Base-by-base conservation (phyloP, 208 protist species). In the Trypanosoma caninum region DNA sequence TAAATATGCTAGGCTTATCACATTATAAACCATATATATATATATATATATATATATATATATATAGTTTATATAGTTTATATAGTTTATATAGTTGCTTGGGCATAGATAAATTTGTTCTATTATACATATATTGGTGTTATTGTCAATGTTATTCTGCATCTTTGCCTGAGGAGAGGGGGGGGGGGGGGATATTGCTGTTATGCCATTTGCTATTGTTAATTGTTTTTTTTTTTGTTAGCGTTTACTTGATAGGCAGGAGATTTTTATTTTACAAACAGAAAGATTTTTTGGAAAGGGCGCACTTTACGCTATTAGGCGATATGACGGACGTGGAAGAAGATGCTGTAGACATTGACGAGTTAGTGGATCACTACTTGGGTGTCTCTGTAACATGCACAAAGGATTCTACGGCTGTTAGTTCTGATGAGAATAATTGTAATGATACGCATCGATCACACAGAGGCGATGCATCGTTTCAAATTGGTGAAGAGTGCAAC, bases 331-430 rank as follows among this genome's bases (percentile, higher is more conserved):
- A 28, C 5, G 35, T 46, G 46, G n/a, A 11, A 16, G 16, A 51
- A 14, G 57, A 30, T 55, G 42, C 33, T 40, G 51, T 62, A 13
- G 44, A 64, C 35, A 64, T 64, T 55, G 58, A 55, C 23, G 2
- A 18, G 9, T 35, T 64, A 25, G 58, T 64, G 22, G 58, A 64
- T 42, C 34, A 55, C 23, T 64, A 64, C 34, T 55, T 64, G 31
- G 34, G 46, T 9, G 20, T 52, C 22, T 11, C 23, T 13, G 45
- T 27, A 14, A 11, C 45, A 27, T 2, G 23, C 45, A 50, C 9
- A 20, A 16, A 46, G 10, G 1, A 3, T 7, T n/a, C 41, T 1
- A 20, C 25, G 41, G 7, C 16, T 23, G n/a, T n/a, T n/a, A n/a
- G n/a, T n/a, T n/a, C 41, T 46, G 2, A 6, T 23, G 41, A 46